Percentiles rank a stretch among this genome's conserved stretches.
Evolutionary conservation across 2,329 filamentous ascomycete species (phyloP).

Genomic region (Domatiomyces catenatus): DNA sequence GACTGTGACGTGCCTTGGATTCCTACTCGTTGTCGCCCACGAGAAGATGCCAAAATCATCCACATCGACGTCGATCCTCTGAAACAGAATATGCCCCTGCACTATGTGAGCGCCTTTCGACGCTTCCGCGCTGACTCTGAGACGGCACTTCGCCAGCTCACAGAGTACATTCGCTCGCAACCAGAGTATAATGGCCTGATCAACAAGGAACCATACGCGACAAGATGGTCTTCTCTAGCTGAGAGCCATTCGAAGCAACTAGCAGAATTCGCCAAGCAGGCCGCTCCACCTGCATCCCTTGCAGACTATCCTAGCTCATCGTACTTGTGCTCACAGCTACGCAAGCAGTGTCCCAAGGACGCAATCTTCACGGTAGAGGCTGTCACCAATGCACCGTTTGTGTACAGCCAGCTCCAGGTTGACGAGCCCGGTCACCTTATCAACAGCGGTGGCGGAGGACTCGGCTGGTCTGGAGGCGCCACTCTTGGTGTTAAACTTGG

Average conservation of each 20-base stretch:
- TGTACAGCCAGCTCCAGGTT: slow-evolving; percentile 56
- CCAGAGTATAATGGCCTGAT: slow-evolving; percentile 22
- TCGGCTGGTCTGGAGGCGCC: slow-evolving; percentile 66
- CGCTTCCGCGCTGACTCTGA: slow-evolving; percentile 53
- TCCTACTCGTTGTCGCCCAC: slow-evolving; percentile 53
- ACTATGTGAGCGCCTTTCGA: slow-evolving; percentile 51
- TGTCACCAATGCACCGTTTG: slow-evolving; percentile 53
- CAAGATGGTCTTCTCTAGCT: slow-evolving; percentile 22
- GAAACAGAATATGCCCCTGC: slow-evolving; percentile 61
- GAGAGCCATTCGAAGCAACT: slow-evolving; percentile 17
- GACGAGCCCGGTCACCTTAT: slow-evolving; percentile 58
- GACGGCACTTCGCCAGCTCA: slow-evolving; percentile 56
- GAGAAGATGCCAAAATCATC: slow-evolving; percentile 40
- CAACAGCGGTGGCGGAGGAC: slow-evolving; percentile 65
- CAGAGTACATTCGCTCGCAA: slow-evolving; percentile 40
- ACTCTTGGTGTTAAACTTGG: slow-evolving; percentile 65
- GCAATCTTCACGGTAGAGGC: slow-evolving; percentile 66
- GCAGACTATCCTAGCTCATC: slow-evolving; percentile 19
- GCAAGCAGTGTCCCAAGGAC: slow-evolving; percentile 42
- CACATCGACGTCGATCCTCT: slow-evolving; percentile 51
- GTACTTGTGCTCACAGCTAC: slow-evolving; percentile 30
- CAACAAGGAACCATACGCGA: too few relatives aligned
- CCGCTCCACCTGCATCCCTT: slow-evolving; percentile 23
- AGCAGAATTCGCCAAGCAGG: slow-evolving; percentile 12
- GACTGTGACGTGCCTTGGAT: slow-evolving; percentile 94